A percentile compares a stretch with the other conserved stretches of the same genome.
phyloP scores from a whole-genome alignment of 2,329 filamentous ascomycete genomes.

The Nigrospora osmanthi region DNA sequence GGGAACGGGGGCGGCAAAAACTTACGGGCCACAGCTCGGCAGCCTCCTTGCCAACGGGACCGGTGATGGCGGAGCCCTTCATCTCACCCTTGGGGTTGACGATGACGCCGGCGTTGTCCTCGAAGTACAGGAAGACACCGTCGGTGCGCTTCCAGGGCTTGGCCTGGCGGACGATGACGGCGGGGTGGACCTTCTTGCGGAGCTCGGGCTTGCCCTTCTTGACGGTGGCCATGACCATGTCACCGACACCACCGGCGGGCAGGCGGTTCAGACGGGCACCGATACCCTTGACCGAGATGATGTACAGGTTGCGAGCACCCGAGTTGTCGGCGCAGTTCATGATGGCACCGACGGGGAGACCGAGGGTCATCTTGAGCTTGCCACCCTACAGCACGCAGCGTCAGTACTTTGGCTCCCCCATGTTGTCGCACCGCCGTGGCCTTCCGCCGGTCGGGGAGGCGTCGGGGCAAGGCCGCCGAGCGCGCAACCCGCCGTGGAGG shows the following conservation, averaged over 20 bases:
- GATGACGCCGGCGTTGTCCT: slow-evolving; percentile 98
- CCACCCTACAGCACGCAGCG: neutral
- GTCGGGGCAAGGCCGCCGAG: too few relatives aligned
- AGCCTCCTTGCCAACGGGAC: slow-evolving; percentile 98
- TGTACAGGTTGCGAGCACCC: slow-evolving; percentile 97
- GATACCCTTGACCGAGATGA: slow-evolving; percentile 99
- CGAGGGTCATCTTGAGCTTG: slow-evolving; percentile 81
- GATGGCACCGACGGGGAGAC: slow-evolving; percentile 98
- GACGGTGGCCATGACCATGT: slow-evolving; percentile 99
- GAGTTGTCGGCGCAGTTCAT: slow-evolving; percentile 99
- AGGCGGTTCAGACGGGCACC: slow-evolving; percentile 96
- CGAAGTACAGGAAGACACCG: slow-evolving; percentile 99
- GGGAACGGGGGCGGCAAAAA: slow-evolving; percentile 16
- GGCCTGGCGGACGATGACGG: slow-evolving; percentile 96
- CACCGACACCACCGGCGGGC: slow-evolving; percentile 93
- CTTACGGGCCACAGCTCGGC: slow-evolving; percentile 98
- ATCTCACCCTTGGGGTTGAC: slow-evolving; percentile 99
- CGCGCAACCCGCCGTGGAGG: too few relatives aligned
- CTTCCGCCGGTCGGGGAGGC: too few relatives aligned
- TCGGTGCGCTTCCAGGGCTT: slow-evolving; percentile 99
- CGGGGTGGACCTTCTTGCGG: slow-evolving; percentile 99
- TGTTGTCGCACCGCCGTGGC: too few relatives aligned
- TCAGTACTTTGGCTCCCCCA: too few relatives aligned
- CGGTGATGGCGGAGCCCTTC: slow-evolving; percentile 99
- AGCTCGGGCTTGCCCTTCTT: slow-evolving; percentile 99